phyloP scores from a whole-genome alignment of 2,329 filamentous ascomycete species.

The Calonectria henricotiae region DNA sequence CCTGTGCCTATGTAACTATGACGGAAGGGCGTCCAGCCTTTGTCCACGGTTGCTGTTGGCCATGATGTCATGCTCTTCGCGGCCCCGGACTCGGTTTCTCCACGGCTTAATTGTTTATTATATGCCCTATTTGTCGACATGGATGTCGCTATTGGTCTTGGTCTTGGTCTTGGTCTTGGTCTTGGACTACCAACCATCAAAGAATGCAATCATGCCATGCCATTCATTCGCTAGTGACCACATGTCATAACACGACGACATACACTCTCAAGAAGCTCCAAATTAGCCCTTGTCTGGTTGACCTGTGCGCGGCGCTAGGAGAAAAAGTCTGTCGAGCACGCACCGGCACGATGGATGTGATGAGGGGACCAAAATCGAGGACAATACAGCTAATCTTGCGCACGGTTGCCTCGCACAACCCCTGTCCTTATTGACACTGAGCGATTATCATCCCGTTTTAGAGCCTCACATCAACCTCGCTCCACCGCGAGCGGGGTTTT shows the following conservation, averaged over 20 bases:
- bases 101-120: constrained; percentile 10
- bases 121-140: constrained; percentile 3
- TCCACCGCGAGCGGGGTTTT: constrained; percentile 31
- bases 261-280: constrained; percentile 2
- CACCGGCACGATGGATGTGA: constrained; percentile 6
- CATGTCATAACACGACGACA: not conserved
- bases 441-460: constrained; percentile 35
- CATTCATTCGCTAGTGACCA: not conserved
- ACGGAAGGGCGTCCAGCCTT: not conserved
- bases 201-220: not conserved
- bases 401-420: not conserved
- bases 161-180: no score
- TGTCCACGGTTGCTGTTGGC: not conserved
- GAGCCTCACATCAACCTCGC: constrained; percentile 29
- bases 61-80: constrained; percentile 15
- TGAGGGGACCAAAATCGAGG: not conserved
- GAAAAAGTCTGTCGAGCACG: not conserved
- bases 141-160: not conserved
- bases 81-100: constrained; percentile 8
- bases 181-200: not conserved
- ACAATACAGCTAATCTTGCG: constrained; percentile 24
- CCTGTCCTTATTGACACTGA: constrained; percentile 42
- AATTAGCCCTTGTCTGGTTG: not conserved
- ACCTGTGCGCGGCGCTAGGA: constrained; percentile 10
- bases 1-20: not conserved